These are phyloP conservation scores for Zarea fungicola DNA, from an alignment of 2,329 filamentous ascomycete species.

Conservation along the genomic window DNA sequence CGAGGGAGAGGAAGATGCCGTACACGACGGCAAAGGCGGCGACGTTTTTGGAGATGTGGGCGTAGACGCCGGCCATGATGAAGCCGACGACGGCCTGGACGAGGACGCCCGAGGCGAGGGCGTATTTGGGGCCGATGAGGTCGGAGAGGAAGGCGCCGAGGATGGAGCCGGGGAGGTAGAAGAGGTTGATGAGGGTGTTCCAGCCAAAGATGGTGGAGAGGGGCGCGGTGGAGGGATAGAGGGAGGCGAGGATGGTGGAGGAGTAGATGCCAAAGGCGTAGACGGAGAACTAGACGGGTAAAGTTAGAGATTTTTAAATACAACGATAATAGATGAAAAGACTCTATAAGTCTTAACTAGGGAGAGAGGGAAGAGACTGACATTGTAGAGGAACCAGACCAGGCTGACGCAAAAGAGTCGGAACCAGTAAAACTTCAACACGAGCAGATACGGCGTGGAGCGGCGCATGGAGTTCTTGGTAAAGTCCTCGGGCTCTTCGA, in stretches of 20 bases:
- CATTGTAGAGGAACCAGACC: constrained; percentile 83
- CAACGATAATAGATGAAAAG: no score
- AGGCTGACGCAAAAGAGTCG: constrained; percentile 64
- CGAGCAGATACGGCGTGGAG: constrained; percentile 51
- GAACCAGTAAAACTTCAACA: constrained; percentile 65
- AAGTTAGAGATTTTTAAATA: no score
- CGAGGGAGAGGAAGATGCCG: constrained; percentile 33
- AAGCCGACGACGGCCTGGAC: constrained; percentile 77
- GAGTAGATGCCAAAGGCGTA: constrained; percentile 88
- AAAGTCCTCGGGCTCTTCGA: constrained; percentile 76
- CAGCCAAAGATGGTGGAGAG: constrained; percentile 80
- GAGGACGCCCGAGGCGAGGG: constrained; percentile 64
- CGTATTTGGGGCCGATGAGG: constrained; percentile 70
- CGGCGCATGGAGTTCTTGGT: constrained; percentile 62
- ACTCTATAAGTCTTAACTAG: neutral
- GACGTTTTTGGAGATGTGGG: constrained; percentile 53
- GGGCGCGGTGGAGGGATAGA: constrained; percentile 53
- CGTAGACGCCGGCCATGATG: constrained; percentile 80
- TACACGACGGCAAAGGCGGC: constrained; percentile 34
- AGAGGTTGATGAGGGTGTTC: constrained; percentile 83
- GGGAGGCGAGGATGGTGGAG: constrained; percentile 63
- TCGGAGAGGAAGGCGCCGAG: constrained; percentile 74
- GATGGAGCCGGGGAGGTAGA: constrained; percentile 80
- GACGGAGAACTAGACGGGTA: constrained; percentile 66
- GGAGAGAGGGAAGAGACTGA: no score